Conservation (phyloP, 192 early-diverging fungal genomes). For the Endogone sp. region DNA sequence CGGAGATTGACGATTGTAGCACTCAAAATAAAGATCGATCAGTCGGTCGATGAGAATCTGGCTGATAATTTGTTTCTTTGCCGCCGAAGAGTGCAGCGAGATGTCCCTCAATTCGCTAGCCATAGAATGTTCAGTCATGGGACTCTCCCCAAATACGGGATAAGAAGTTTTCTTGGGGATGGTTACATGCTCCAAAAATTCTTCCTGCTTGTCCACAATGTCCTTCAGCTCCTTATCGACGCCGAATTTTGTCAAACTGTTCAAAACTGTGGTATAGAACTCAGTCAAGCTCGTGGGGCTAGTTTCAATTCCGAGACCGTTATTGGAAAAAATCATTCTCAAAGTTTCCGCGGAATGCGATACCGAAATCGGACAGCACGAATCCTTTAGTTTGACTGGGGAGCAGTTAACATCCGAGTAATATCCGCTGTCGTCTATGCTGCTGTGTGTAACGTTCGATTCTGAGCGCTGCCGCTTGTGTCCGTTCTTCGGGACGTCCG, state of each 20-base stretch:
- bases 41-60: neutral
- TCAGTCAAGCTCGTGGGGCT: neutral
- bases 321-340: neutral
- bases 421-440: neutral
- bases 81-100: neutral
- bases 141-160: neutral
- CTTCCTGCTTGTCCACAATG: neutral
- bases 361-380: neutral
- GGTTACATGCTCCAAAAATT: neutral
- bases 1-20: neutral
- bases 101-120: neutral
- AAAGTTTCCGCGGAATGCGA: neutral
- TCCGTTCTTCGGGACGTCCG: neutral
- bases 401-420: neutral
- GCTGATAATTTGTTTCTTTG: neutral
- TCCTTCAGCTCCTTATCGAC: neutral
- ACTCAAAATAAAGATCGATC: neutral
- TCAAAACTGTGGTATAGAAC: neutral
- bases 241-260: neutral
- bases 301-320: neutral
- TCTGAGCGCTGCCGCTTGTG: neutral
- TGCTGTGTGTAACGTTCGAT: neutral
- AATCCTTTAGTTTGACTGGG: neutral
- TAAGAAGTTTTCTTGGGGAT: neutral
- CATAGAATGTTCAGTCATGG: neutral